Evolutionary conservation across 2,329 filamentous ascomycete species (phyloP).

Genomic region (Exophiala sp.): DNA sequence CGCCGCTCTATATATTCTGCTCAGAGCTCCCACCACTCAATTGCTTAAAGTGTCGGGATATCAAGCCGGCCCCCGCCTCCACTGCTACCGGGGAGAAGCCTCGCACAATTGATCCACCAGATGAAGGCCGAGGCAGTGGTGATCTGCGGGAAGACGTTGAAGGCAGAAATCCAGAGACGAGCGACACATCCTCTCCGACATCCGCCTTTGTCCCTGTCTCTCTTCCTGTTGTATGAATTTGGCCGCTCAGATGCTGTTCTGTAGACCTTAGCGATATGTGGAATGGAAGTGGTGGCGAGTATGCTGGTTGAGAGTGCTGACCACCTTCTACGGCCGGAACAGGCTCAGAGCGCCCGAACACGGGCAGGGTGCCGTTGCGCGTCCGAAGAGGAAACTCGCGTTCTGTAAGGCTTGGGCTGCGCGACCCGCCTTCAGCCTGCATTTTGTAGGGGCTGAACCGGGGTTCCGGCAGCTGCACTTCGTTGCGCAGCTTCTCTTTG

Average conservation of each 20-base stretch:
- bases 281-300: slow-evolving; percentile 1
- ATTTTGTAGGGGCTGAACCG: slow-evolving; percentile 80
- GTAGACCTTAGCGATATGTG: not conserved
- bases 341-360: slow-evolving; percentile 19
- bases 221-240: not conserved
- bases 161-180: slow-evolving; percentile 23
- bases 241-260: not conserved
- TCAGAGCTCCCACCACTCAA: slow-evolving; percentile 11
- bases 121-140: slow-evolving; percentile 21
- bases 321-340: not conserved
- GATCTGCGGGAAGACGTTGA: slow-evolving; percentile 25
- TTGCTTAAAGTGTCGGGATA: slow-evolving; percentile 26
- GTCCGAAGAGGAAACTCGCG: slow-evolving; percentile 49
- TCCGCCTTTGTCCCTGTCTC: not conserved
- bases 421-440: slow-evolving; percentile 39
- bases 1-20: not conserved
- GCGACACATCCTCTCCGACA: slow-evolving; percentile 9
- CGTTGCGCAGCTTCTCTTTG: slow-evolving; percentile 85
- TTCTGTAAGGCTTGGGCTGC: slow-evolving; percentile 56
- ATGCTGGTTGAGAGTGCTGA: not conserved
- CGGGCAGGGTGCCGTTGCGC: slow-evolving; percentile 18
- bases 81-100: slow-evolving; percentile 20
- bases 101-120: slow-evolving; percentile 8
- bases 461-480: slow-evolving; percentile 83
- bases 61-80: slow-evolving; percentile 23